Base-by-base conservation (phyloP, 345 rosid species). In the Euclidium syriacum region DNA sequence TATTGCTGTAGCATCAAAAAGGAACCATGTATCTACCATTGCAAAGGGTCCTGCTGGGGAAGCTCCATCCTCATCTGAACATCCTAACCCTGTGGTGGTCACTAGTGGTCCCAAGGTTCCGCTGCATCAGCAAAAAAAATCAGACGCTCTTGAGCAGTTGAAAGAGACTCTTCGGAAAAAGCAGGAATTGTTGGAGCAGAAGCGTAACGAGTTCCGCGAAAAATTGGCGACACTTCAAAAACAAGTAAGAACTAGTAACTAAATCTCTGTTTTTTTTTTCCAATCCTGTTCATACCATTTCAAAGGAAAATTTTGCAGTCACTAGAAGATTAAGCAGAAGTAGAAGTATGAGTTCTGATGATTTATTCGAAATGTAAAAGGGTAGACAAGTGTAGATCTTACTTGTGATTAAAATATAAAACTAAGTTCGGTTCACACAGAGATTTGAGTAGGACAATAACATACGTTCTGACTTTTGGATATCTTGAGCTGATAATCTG, bases 131-230 rank as follows among this genome's bases (percentile, higher is more conserved):
- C 92, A 81, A 62, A 90, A 85, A 78, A 90, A 94, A 76, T 62
- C 86, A 38, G 95, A 82, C 60, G 70, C 40, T 56, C 78, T 92
- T 30, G 97, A 84, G 78, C 90, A 60, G 62, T 71, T 94, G 80
- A 90, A 84, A 81, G 96, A 87, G 75, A 81, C 87, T 30, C 83
- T 94, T 9, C 89, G 88, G 47, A 87, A 83, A 79, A 94, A 90
- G 80, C 99, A 79, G 74, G 91, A 90, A 75, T 69, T 84, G 81
- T 79, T 94, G 77, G 99, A 83, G 66, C 90, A 80, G 83, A 90
- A 88, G 76, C 82, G 92, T 44, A 85, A 71, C 14, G 89, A 90
- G 58, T 90, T 86, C 72, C 82, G 83, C 39, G 85, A 81, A 39
- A 75, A 83, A 66, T 71, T 90, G 84, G 82, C 82, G 39, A 79